Conservation (phyloP, 495 filamentous ascomycete species). For the Geopyxis carbonaria region DNA sequence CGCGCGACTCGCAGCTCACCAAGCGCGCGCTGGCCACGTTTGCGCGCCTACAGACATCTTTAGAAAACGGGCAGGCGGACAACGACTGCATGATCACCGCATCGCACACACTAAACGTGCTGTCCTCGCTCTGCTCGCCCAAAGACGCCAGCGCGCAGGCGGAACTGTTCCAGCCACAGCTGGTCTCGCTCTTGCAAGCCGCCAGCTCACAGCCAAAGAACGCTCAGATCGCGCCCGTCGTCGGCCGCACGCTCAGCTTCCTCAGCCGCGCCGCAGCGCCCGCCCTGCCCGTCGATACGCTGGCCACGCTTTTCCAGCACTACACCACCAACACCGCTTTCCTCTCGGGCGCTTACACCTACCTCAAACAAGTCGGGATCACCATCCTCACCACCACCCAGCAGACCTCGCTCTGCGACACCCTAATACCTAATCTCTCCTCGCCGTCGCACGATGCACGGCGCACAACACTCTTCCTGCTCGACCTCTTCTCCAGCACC, state of each 20-base stretch:
- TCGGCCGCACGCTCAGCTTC: slow-evolving; percentile 10
- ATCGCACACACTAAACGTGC: too few species aligned
- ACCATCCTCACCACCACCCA: slow-evolving; percentile 31
- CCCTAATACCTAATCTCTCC: slow-evolving; percentile 52
- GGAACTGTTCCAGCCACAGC: background rate
- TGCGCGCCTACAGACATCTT: too few species aligned
- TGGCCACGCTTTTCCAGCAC: slow-evolving; percentile 7
- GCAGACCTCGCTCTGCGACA: slow-evolving; percentile 39
- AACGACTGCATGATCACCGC: slow-evolving; percentile 48
- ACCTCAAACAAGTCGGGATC: slow-evolving; percentile 35
- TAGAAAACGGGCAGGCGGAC: slow-evolving; percentile 39
- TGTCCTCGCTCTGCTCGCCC: background rate
- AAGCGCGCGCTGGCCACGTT: too few species aligned
- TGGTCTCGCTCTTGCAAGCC: slow-evolving; percentile 1
- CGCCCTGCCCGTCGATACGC: slow-evolving; percentile 1
- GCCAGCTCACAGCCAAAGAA: too few species aligned
- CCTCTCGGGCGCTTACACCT: slow-evolving; percentile 45
- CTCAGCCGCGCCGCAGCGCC: too few species aligned
- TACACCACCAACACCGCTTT: slow-evolving; percentile 33
- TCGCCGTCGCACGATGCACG: slow-evolving; percentile 54
- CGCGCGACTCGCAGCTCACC: too few species aligned
- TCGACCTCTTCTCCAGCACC: slow-evolving; percentile 39
- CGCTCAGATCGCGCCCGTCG: slow-evolving; percentile 6
- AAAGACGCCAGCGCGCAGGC: background rate
- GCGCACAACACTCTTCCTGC: slow-evolving; percentile 48